Evolutionary conservation across 768 basidiomycete species (phyloP), one percentile per base, ranked within the genome.

Genomic region (Gloeophyllum trabeum): DNA sequence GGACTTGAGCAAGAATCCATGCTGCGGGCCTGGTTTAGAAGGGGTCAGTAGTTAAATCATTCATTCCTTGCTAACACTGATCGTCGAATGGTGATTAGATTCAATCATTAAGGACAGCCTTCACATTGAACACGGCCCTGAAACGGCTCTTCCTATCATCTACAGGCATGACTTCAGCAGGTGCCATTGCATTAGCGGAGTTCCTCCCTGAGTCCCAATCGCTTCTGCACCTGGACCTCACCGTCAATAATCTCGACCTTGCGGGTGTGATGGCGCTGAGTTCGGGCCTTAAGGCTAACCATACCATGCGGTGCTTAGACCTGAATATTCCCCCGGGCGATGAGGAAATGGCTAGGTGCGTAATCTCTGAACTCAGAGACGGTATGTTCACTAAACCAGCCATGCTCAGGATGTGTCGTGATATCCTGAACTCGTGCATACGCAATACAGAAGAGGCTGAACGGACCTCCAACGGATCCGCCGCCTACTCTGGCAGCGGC

Each of bases 161-260:
- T 2, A 96, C 93, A 0, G 66, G 68, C 3, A 73, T 98, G 54
- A 75, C 76, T 0, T 84, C 87, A 1, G 66, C 80, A 0, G 92
- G 91, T 1, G 93, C 94, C 1, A 98, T 98, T 48, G 84, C 90
- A 0, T 73, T 98, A 2, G 96, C 94, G 2, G 94, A 98, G 58
- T 98, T 96, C 65, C 75, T 98, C 1, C 92, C 93, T 0, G 93
- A 98, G 57, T 81, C 87, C 0, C 73, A 70, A 14, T 84, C 83
- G 0, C 69, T 99, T 4, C 69, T 97, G 0, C 93, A 98, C 58
- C 78, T 99, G 42, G 96, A 97, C 60, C 63, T 96, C 22, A 96
- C 91, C 0, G 64, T 72, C 50, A 94, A 94, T 57, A 60, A 68
- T 4, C 64, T 98, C 24, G 91, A 91, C 54, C 69, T 91, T 25